Percentiles rank a stretch among this genome's conserved stretches.
phyloP scores from a whole-genome alignment of 305 asterid genomes.

The Solanum hybrid region DNA sequence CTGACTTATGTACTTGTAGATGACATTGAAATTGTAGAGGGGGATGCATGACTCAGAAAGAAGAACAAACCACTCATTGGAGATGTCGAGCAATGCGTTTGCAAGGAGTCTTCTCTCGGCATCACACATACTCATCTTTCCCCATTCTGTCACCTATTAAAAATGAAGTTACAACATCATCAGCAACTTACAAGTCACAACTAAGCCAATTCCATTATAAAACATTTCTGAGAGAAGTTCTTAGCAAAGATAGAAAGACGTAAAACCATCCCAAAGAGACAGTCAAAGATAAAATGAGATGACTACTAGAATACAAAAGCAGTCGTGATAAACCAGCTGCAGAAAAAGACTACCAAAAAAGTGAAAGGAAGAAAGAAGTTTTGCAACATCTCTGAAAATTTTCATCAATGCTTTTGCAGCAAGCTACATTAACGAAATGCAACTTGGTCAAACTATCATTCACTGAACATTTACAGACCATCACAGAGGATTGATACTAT shows the following conservation, averaged over 20 bases:
- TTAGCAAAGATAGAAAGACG: background rate
- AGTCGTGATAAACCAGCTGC: background rate
- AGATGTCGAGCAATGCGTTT: slow-evolving; percentile 72
- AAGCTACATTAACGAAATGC: background rate
- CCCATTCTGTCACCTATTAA: slow-evolving; percentile 76
- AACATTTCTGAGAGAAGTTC: background rate
- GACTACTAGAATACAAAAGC: background rate
- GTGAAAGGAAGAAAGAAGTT: background rate
- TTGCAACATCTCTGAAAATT: background rate
- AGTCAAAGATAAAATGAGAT: background rate
- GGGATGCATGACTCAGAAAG: slow-evolving; percentile 93
- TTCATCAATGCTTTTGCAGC: background rate
- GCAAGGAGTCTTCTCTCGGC: slow-evolving; percentile 91
- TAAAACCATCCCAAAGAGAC: background rate
- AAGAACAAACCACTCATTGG: slow-evolving; percentile 70
- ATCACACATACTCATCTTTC: slow-evolving; percentile 85
- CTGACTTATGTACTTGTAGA: slow-evolving; percentile 47
- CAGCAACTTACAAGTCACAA: background rate
- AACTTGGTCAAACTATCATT: background rate
- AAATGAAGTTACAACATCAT: background rate
- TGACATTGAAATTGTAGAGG: slow-evolving; percentile 50
- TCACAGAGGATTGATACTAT: background rate
- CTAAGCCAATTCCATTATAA: background rate
- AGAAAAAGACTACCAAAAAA: background rate
- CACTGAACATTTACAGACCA: background rate